Evolutionary conservation across 345 rosid species (phyloP).

Genomic region (Aquilaria malaccensis): DNA sequence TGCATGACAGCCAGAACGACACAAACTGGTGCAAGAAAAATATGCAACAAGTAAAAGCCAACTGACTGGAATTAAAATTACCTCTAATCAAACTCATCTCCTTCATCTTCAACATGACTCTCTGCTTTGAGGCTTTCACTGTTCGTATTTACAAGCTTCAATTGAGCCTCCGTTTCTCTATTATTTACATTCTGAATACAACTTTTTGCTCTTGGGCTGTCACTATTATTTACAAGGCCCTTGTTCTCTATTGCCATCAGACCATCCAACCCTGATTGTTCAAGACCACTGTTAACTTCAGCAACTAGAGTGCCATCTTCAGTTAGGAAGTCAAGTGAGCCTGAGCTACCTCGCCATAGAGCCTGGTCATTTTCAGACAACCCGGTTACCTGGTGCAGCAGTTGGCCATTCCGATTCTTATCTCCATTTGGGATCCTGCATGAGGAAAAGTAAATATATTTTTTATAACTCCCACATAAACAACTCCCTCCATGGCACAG

Average conservation of each 20-base stretch:
- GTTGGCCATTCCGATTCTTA: slow-evolving; percentile 24
- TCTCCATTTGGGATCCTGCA: slow-evolving; percentile 30
- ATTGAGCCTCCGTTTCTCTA: slow-evolving; percentile 45
- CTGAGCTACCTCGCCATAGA: slow-evolving; percentile 30
- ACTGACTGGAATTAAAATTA: slow-evolving; percentile 14
- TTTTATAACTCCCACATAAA: slow-evolving; percentile 2
- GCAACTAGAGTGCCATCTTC: slow-evolving; percentile 20
- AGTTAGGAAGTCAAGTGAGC: slow-evolving; percentile 27
- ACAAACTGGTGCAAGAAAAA: background rate
- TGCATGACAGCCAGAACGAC: background rate
- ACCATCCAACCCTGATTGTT: slow-evolving; percentile 30
- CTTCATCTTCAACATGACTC: slow-evolving; percentile 53
- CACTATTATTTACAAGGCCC: slow-evolving; percentile 42
- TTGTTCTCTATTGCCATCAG: slow-evolving; percentile 25
- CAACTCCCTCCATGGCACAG: background rate
- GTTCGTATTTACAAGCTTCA: slow-evolving; percentile 50
- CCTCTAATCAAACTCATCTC: slow-evolving; percentile 53
- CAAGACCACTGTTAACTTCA: slow-evolving; percentile 19
- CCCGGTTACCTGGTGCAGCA: slow-evolving; percentile 28
- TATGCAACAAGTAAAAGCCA: background rate
- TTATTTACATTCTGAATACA: slow-evolving; percentile 48
- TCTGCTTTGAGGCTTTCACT: slow-evolving; percentile 38
- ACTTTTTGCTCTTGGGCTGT: slow-evolving; percentile 20
- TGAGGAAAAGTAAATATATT: background rate
- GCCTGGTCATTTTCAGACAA: slow-evolving; percentile 29